phyloP scores from a whole-genome alignment of 2,329 filamentous ascomycete species.

The Aaosphaeria pasadenensis region DNA sequence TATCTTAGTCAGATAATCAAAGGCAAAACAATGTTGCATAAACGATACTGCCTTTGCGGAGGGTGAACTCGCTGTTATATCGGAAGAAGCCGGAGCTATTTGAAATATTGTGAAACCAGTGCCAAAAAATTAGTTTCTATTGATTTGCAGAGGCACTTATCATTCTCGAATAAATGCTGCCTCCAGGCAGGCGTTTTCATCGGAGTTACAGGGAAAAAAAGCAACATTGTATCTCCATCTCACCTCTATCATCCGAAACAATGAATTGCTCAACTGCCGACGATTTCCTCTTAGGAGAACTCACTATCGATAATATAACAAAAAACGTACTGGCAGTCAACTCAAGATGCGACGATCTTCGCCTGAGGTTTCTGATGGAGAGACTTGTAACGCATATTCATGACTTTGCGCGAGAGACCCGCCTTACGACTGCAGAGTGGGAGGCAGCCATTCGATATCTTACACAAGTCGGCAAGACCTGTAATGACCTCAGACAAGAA shows the following conservation, averaged over 20 bases:
- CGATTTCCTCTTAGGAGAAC: slow-evolving; percentile 41
- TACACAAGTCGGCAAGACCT: slow-evolving; percentile 66
- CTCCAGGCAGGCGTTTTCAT: too few relatives aligned
- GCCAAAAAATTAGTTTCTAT: too few relatives aligned
- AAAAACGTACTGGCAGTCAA: slow-evolving; percentile 70
- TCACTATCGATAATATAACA: slow-evolving; percentile 74
- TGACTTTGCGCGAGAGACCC: slow-evolving; percentile 73
- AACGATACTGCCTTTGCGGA: too few relatives aligned
- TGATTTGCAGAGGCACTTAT: too few relatives aligned
- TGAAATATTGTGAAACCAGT: too few relatives aligned
- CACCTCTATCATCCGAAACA: background rate
- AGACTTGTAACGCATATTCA: slow-evolving; percentile 71
- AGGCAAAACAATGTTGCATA: too few relatives aligned
- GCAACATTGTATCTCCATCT: background rate
- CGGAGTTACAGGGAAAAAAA: too few relatives aligned
- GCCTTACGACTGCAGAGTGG: slow-evolving; percentile 72
- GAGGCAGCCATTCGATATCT: slow-evolving; percentile 68
- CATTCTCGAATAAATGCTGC: too few relatives aligned
- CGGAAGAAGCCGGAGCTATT: too few relatives aligned
- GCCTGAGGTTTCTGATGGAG: slow-evolving; percentile 51
- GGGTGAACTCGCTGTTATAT: too few relatives aligned
- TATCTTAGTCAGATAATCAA: too few relatives aligned
- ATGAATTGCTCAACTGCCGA: background rate
- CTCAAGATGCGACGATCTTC: slow-evolving; percentile 59
- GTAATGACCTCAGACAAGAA: slow-evolving; percentile 68